phyloP scores from a whole-genome alignment of 1,139 yeast species.

The Geotrichum citri-aurantii region DNA sequence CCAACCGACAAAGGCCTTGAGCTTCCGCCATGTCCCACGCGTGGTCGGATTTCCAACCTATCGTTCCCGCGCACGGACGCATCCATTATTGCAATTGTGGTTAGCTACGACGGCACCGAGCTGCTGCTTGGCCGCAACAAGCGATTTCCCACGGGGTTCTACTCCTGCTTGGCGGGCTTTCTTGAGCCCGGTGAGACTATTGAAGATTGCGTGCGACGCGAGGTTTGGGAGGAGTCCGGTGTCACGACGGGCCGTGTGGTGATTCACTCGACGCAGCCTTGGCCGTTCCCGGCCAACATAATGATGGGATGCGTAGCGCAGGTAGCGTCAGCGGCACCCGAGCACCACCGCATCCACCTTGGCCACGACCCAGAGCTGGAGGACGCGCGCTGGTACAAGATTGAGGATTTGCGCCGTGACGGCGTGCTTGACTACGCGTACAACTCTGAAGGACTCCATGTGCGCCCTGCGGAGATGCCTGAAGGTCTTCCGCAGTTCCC shows the following conservation, averaged over 20 bases:
- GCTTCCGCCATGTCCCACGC: conserved; percentile 34
- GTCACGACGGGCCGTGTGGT: conserved; percentile 55
- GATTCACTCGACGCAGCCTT: conserved; percentile 74
- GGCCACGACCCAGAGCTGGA: conserved; percentile 80
- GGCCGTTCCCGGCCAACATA: conserved; percentile 93
- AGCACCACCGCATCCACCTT: conserved; percentile 45
- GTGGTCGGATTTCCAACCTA: conserved; percentile 42
- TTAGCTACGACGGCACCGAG: conserved; percentile 55
- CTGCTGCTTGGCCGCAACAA: conserved; percentile 67
- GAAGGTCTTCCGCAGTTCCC: conserved; percentile 41
- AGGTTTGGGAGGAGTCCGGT: conserved; percentile 95
- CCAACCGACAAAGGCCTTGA: conserved; percentile 31
- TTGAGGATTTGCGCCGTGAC: conserved; percentile 44
- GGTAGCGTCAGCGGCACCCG: conserved; percentile 57
- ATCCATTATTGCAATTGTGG: conserved; percentile 74
- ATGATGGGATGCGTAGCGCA: conserved; percentile 88
- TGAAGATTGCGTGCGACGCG: conserved; percentile 82
- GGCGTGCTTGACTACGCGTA: conserved; percentile 10
- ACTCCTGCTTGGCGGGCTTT: conserved; percentile 88
- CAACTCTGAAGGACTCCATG: conserved; percentile 2
- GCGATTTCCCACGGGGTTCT: conserved; percentile 48
- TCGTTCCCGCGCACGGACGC: conserved; percentile 92
- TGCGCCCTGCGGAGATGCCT: conserved; percentile 23
- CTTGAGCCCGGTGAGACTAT: conserved; percentile 93
- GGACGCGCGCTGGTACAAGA: conserved; percentile 81